phyloP scores from a whole-genome alignment of 2,329 filamentous ascomycete genomes.

The Neofusicoccum laricinum region DNA sequence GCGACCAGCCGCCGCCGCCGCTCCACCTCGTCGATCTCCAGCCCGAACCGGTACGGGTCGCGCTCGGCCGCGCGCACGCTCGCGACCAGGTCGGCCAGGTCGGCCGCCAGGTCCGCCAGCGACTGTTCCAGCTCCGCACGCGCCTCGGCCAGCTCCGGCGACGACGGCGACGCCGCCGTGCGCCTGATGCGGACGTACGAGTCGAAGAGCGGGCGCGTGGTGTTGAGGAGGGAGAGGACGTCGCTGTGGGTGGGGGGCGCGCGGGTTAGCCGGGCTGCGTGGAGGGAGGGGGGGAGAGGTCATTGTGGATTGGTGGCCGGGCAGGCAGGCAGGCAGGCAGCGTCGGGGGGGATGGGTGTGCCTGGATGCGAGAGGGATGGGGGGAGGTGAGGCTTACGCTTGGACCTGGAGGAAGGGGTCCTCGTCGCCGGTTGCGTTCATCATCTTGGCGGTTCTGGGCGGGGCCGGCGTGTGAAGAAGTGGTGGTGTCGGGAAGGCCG shows the following conservation, averaged over 20 bases:
- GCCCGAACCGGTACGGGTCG: slow-evolving; percentile 81
- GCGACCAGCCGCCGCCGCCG: slow-evolving; percentile 78
- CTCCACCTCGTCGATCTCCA: slow-evolving; percentile 77
- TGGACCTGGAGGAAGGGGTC: slow-evolving; percentile 53
- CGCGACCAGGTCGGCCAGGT: slow-evolving; percentile 83
- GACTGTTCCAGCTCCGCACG: slow-evolving; percentile 76
- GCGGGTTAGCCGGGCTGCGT: not conserved
- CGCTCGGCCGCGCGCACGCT: slow-evolving; percentile 85
- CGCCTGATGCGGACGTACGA: slow-evolving; percentile 96
- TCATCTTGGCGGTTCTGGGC: slow-evolving; percentile 26
- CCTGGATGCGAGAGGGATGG: not conserved
- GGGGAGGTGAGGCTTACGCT: slow-evolving; percentile 30
- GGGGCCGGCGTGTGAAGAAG: not conserved
- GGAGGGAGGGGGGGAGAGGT: not conserved
- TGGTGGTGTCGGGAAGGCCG: not conserved
- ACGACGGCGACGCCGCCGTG: slow-evolving; percentile 66
- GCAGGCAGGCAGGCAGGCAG: not conserved
- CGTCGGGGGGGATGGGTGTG: not conserved
- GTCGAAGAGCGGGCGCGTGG: slow-evolving; percentile 81
- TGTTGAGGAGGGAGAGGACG: slow-evolving; percentile 77
- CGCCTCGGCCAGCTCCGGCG: slow-evolving; percentile 66
- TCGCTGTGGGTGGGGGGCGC: slow-evolving; percentile 57
- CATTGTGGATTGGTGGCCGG: not conserved
- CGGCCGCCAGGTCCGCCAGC: slow-evolving; percentile 69
- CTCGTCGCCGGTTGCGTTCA: slow-evolving; percentile 37